Evolutionary conservation across 306 rosid species (phyloP), one percentile per base, ranked within the genome.

Genomic region (Quercus dentata): DNA sequence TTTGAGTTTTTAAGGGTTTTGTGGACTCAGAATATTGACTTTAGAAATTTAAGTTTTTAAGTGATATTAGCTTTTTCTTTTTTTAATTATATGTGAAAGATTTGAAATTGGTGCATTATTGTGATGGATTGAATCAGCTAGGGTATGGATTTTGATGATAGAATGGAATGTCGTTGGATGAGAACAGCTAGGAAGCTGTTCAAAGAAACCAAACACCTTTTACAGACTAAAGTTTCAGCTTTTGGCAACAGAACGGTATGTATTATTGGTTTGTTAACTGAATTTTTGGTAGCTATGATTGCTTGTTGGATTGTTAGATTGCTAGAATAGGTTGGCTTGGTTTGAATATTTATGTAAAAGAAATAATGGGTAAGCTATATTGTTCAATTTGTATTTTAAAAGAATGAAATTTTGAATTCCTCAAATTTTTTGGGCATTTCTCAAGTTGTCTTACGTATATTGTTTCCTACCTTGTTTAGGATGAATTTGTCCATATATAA

Each of bases 231-330:
- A 83, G 75, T 71, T 13, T 83, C 92, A 1, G 87, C 94, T 58
- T 82, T 94, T 61, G 98, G 97, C 69, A 89, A 74, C 73, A 97
- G 97, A 86, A 80, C 83, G 77, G 98, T 94, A 86, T 33, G 33
- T 73, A 69, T 76, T 51, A 25, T 25, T 25, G 1, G 25, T 57
- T 7, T 65, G 6, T 20, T 19, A 14, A 17, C 69, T 63, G 41
- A 63, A 63, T 63, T 27, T 23, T 6, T 63, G 38, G 12, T 63
- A 19, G n/a, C 38, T 28, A 63, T 28, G n/a, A 63, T 35, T 62
- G 35, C 5, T 61, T 62, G 38, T 27, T 62, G 4, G 9, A 6
- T 62, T 62, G 68, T 62, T 62, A 23, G 68, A 62, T 25, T 30
- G 33, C 68, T 23, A 61, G 68, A 61, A 61, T 6, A 61, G 27